Base-by-base conservation (phyloP, 1,284 basidiomycete species). In the Ustilago tritici region DNA sequence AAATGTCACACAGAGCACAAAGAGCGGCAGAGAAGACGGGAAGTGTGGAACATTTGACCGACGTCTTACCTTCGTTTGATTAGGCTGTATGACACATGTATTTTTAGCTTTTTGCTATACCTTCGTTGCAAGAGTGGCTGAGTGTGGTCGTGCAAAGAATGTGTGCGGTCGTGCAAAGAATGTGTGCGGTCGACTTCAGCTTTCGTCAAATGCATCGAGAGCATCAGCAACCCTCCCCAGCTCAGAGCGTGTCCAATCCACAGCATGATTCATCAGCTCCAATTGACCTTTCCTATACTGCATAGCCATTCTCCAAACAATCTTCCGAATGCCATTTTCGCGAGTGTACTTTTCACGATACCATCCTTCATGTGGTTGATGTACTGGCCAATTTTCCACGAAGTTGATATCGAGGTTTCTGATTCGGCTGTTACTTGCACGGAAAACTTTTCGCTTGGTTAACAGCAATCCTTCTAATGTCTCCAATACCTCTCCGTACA, bases 231-330 rank as follows among this genome's bases (percentile, higher is more conserved):
- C 46, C 0, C 32, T 9, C 3, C 63, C 79, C 14, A 81, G 35
- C 17, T 72, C 63, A 15, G 15, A 34, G 2, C 74, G n/a, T 0
- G 77, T 69, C 79, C 79, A 81, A 4, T 64, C 15, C 12, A 81
- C 62, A 2, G 72, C 79, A 1, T 65, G 47, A n/a, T 74, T 65
- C 8, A 78, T 43, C 28, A 81, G 23, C 1, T 41, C 12, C 6
- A 65, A 15, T 40, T 81, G 79, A 5, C 76, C 76, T 23, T 46
- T 19, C 49, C 79, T 54, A 53, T 81, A 81, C n/a, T 58, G 59
- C 15, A 28, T 40, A 7, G 72, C 46, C 19, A 72, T 65, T 3
- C 19, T 3, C 15, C 58, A 67, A 23, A 79, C 64, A 3, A 53
- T 50, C 1, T 28, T 8, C 23, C 69, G 49, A 9, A 36, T 61